Base-by-base conservation (phyloP, 176 grass and related monocot species). In the Saccharum spontaneum region DNA sequence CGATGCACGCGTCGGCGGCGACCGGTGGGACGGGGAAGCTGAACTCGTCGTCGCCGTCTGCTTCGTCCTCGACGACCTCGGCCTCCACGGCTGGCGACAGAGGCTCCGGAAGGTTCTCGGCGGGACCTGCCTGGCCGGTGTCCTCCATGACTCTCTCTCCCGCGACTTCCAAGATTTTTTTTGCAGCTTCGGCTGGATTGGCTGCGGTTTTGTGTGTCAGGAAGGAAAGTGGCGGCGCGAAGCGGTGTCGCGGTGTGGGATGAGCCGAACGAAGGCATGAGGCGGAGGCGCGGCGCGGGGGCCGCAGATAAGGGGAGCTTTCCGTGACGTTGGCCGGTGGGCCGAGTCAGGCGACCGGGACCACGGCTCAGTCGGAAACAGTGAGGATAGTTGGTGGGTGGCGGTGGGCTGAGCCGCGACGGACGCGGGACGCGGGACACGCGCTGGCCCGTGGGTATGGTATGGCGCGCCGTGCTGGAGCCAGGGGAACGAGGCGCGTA, bases 1-100 rank as follows among this genome's bases (percentile, higher is more conserved):
- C 68, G 79, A 80, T 76, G 81, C 10, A 62, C 28, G 46, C 62
- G 62, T 70, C 89, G n/a, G 85, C 39, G 15, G 14, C 68, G 20
- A 87, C n/a, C 66, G 79, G 67, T 11, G 13, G 75, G 18, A 61
- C 76, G 6, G 89, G 85, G 85, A 90, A 90, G 76, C 85, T 87
- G 76, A 90, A 90, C 22, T 33, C 86, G 37, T 40, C 82, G 18
- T n/a, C 81, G 18, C 41, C 76, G 2, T 46, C 49, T 52, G 15
- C 15, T 18, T 52, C 49, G 49, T 52, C 49, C 49, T 52, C 73
- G 0, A 14, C 68, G 1, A 18, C 81, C 8, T 30, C 55, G 6
- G 2, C 80, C 30, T 33, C 71, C 16, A 4, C 40, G 20, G 22
- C 38, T 43, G 41, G 59, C 10, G 59, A 61, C 59, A 61, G n/a